These are phyloP conservation scores for Blastobotrys peoriensis DNA, from an alignment of 805 yeast species.

Conservation along the genomic window DNA sequence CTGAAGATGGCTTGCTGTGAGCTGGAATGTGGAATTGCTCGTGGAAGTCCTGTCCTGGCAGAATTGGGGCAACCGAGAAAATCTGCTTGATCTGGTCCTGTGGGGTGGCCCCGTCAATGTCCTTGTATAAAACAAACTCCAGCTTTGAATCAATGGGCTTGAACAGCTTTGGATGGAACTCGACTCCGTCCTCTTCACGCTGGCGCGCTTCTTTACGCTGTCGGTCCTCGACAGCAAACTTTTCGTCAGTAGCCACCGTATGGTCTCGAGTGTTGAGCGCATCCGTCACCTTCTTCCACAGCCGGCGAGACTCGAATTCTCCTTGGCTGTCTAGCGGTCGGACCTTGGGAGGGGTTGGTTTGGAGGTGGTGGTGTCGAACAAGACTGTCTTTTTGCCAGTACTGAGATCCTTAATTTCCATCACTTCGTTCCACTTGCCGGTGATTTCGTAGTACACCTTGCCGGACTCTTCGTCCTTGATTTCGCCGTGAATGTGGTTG, in stretches of 20 bases:
- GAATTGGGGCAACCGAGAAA: constrained; percentile 63
- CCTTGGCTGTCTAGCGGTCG: constrained; percentile 79
- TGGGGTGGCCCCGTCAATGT: constrained; percentile 46
- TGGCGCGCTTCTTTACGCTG: constrained; percentile 72
- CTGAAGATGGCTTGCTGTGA: constrained; percentile 49
- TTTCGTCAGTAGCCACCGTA: constrained; percentile 78
- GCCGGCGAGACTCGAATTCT: constrained; percentile 66
- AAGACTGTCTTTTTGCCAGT: constrained; percentile 46
- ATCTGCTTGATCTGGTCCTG: constrained; percentile 51
- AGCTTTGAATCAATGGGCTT: constrained; percentile 40
- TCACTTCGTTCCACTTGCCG: constrained; percentile 92
- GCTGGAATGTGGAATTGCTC: constrained; percentile 67
- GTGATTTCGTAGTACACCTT: constrained; percentile 58
- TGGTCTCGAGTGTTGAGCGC: constrained; percentile 82
- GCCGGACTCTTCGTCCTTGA: constrained; percentile 47
- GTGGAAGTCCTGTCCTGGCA: constrained; percentile 73
- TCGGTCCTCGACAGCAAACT: constrained; percentile 76
- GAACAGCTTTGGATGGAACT: constrained; percentile 76
- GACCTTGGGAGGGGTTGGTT: constrained; percentile 56
- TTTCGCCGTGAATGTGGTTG: constrained; percentile 75
- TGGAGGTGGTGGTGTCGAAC: constrained; percentile 55
- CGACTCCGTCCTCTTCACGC: constrained; percentile 71
- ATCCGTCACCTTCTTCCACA: constrained; percentile 78
- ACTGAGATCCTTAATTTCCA: constrained; percentile 55
- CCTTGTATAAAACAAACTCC: constrained; percentile 62